Base-by-base conservation (phyloP, 306 rosid genomes). In the Cyamopsis tetragonoloba region DNA sequence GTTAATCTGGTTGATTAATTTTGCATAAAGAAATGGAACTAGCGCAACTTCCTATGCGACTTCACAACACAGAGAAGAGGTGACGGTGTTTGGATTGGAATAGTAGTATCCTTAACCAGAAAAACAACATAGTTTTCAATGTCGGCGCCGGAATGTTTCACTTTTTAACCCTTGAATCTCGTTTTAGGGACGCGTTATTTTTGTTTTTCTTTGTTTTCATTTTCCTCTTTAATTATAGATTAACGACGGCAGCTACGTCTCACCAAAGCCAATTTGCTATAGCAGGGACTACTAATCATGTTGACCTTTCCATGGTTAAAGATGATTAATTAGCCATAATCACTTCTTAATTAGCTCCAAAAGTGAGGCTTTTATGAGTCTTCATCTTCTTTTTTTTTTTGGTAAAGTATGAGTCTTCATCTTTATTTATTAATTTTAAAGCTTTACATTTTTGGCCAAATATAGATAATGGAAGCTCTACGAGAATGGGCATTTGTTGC, bases 141-240 rank as follows among this genome's bases (percentile, higher is more conserved):
- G 77, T 81, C 74, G 77, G 77, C 85, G 85, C 85, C 85, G 80
- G 71, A 68, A 77, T 77, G 77, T 76, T 76, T 76, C 71, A 67
- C 78, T 66, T 66, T 66, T 49, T n/a, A 51, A 14, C 69, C 68
- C 34, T 24, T 20, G 51, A 26, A 30, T 23, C 50, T 31, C 38
- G 72, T 62, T 69, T 19, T 51, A 22, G 46, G 59, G 0, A 76
- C 71, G 42, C 71, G 64, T 49, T 18, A 12, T 17, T 55, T 43
- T 7, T 37, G 4, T 6, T 68, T n/a, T 17, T 30, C 30, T 27
- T 7, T 34, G 3, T 1, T 38, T 31, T 42, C 43, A 20, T 71
- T 41, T n/a, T 39, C 35, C 51, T 4, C 26, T 48, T 46, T 32
- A 48, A 61, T 62, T 48, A 49, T 38, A 9, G 55, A 62, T 50